Evolutionary conservation across 768 basidiomycete genomes (phyloP).

Genomic region (Lactarius hatsudake): DNA sequence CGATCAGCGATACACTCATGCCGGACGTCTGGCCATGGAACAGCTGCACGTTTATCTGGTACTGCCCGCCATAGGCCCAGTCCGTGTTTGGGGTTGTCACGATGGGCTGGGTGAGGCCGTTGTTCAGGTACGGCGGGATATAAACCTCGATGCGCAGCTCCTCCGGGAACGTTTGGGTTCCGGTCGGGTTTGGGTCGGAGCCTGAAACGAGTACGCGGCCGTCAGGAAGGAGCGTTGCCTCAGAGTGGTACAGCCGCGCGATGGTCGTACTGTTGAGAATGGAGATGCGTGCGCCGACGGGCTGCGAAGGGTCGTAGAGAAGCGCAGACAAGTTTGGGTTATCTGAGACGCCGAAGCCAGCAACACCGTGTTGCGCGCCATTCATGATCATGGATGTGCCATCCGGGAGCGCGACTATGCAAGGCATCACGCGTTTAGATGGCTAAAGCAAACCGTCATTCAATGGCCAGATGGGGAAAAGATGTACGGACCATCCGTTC

Average conservation of each 20-base stretch:
- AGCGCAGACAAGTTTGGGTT: slow-evolving; percentile 63
- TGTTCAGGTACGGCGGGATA: slow-evolving; percentile 79
- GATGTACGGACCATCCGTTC: slow-evolving; percentile 68
- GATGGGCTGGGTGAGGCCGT: slow-evolving; percentile 58
- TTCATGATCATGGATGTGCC: slow-evolving; percentile 79
- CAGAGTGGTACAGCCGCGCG: slow-evolving; percentile 76
- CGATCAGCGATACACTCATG: slow-evolving; percentile 64
- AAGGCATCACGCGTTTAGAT: slow-evolving; percentile 71
- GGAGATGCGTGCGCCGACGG: slow-evolving; percentile 60
- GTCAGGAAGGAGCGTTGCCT: slow-evolving; percentile 70
- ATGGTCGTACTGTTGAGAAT: slow-evolving; percentile 69
- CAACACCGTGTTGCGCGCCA: slow-evolving; percentile 66
- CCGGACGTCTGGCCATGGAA: slow-evolving; percentile 41
- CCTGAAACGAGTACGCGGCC: slow-evolving; percentile 75
- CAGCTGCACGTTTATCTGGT: slow-evolving; percentile 48
- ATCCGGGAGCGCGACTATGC: slow-evolving; percentile 67
- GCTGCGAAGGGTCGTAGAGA: slow-evolving; percentile 66
- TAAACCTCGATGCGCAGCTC: slow-evolving; percentile 81
- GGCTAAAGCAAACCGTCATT: slow-evolving; percentile 41
- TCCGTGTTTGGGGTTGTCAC: slow-evolving; percentile 61
- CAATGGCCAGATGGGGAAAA: neutral
- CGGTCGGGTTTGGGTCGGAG: slow-evolving; percentile 62
- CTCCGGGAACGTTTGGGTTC: slow-evolving; percentile 49
- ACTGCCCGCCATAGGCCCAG: slow-evolving; percentile 57
- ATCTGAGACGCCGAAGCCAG: slow-evolving; percentile 67